Conservation (phyloP, 176 grass and related monocot species). For the Musa acuminata region DNA sequence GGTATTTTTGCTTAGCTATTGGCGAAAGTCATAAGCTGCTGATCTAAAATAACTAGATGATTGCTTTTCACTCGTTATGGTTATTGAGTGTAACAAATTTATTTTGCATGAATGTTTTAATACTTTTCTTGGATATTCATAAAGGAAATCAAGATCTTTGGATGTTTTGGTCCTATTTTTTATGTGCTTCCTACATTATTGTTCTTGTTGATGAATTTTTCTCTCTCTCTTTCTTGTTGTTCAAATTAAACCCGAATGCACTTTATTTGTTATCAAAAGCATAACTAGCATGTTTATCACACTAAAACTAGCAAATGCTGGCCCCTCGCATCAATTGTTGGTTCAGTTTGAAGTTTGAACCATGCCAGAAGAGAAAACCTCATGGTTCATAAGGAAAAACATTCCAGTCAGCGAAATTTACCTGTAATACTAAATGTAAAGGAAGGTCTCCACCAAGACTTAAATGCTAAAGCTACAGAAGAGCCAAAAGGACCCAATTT, state of each 20-base stretch:
- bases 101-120: not conserved
- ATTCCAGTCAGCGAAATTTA: slow-evolving; percentile 21
- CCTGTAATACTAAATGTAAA: slow-evolving; percentile 85
- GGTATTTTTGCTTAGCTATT: not conserved
- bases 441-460: slow-evolving; percentile 97
- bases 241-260: not conserved
- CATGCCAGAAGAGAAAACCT: not conserved
- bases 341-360: not conserved
- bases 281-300: too few species aligned
- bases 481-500: slow-evolving; percentile 70
- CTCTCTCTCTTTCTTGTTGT: not conserved
- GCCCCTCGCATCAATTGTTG: not conserved
- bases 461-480: slow-evolving; percentile 69
- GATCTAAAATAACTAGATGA: not conserved
- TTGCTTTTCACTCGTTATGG: too few species aligned
- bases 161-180: not conserved
- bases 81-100: not conserved
- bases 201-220: not conserved
- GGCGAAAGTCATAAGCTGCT: not conserved
- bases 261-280: not conserved
- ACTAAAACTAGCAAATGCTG: not conserved
- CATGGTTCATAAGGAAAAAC: not conserved
- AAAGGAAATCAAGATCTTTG: not conserved
- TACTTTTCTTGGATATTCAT: not conserved
- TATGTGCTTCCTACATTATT: not conserved